phyloP scores from a whole-genome alignment of 768 basidiomycete genomes.

The Atractiella rhizophila region DNA sequence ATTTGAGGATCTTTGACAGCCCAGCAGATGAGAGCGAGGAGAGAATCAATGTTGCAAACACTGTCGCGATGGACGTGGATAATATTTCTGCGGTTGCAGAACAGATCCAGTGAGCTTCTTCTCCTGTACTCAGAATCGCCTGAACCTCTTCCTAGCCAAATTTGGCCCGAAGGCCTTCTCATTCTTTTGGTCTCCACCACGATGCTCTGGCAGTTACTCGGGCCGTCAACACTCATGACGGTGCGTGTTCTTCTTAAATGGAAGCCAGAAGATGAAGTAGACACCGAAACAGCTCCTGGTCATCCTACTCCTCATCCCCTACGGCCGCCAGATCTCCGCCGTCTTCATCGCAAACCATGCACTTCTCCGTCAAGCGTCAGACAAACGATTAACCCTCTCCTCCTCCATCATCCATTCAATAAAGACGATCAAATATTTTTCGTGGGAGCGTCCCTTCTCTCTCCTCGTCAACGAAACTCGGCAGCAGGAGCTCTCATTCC shows the following conservation, averaged over 20 bases:
- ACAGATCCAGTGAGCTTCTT: constrained; percentile 10
- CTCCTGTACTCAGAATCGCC: too few relatives aligned
- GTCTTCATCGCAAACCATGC: constrained; percentile 15
- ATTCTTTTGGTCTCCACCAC: constrained; percentile 8
- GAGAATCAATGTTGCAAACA: neutral
- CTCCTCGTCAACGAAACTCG: too few relatives aligned
- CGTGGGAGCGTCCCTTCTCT: constrained; percentile 22
- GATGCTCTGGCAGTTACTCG: constrained; percentile 13
- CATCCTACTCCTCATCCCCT: constrained; percentile 12
- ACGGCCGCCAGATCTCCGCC: constrained; percentile 8
- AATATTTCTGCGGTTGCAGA: constrained; percentile 10
- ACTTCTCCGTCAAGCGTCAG: constrained; percentile 22
- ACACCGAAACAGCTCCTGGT: too few relatives aligned
- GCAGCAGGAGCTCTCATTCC: too few relatives aligned
- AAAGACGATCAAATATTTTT: constrained; percentile 23
- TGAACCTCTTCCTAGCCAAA: neutral
- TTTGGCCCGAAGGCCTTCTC: constrained; percentile 1
- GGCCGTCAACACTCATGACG: constrained; percentile 13
- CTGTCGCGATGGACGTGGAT: neutral
- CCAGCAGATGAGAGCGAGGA: constrained; percentile 7
- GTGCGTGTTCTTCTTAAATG: too few relatives aligned
- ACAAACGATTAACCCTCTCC: constrained; percentile 22
- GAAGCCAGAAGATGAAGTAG: too few relatives aligned
- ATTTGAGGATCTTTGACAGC: constrained; percentile 22
- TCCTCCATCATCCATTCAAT: constrained; percentile 24